phyloP scores from a whole-genome alignment of 495 filamentous ascomycete genomes.

The Penicillium cinerascens region DNA sequence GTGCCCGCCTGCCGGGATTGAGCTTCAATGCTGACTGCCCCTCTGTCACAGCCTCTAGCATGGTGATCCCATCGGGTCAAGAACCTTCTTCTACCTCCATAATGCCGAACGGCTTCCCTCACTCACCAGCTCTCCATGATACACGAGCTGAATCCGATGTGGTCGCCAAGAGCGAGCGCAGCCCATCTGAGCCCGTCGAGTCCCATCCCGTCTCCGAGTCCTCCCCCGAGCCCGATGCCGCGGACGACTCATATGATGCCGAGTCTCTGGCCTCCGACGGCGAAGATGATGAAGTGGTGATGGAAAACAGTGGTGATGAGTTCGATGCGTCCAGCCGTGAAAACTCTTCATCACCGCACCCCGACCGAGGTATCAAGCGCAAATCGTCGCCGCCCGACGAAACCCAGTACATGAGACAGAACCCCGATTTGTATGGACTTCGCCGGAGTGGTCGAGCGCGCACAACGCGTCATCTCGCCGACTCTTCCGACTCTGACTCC shows the following conservation, averaged over 20 bases:
- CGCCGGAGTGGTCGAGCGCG: conserved; percentile 75
- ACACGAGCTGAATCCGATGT: conserved; percentile 34
- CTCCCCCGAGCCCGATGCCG: conserved; percentile 59
- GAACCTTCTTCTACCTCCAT: conserved; percentile 38
- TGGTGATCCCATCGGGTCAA: conserved; percentile 51
- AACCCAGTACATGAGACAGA: conserved; percentile 78
- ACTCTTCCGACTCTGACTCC: conserved; percentile 67
- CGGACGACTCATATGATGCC: conserved; percentile 52
- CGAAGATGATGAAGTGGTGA: conserved; percentile 76
- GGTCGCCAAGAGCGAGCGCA: conserved; percentile 49
- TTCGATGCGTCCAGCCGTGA: conserved; percentile 48
- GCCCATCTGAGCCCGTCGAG: conserved; percentile 48
- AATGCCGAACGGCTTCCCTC: conserved; percentile 48
- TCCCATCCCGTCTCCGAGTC: conserved; percentile 43
- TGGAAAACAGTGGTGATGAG: conserved; percentile 59
- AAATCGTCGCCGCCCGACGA: conserved; percentile 70
- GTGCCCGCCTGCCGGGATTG: conserved; percentile 16
- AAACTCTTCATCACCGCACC: conserved; percentile 65
- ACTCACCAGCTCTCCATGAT: conserved; percentile 36
- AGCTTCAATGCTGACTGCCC: conserved; percentile 49
- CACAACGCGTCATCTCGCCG: conserved; percentile 53
- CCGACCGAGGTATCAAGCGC: conserved; percentile 65
- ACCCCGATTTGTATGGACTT: conserved; percentile 95
- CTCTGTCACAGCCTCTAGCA: conserved; percentile 45
- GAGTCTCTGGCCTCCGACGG: conserved; percentile 41